These are phyloP conservation scores for Trichosporon coremiiforme DNA, from an alignment of 1,284 basidiomycete species.

Conservation along the genomic window DNA sequence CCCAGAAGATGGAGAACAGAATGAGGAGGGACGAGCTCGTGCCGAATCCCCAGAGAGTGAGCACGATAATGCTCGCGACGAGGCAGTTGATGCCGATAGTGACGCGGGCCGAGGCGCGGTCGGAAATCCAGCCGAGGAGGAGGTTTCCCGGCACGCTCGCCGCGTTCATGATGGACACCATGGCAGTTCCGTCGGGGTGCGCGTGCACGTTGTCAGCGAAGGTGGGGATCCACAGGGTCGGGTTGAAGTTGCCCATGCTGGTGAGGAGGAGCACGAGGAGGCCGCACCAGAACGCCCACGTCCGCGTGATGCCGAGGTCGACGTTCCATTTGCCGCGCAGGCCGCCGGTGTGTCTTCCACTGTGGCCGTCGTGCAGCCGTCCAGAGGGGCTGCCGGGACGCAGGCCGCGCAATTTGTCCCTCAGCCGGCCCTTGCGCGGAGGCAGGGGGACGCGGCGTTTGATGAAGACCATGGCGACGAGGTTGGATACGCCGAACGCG, in stretches of 20 bases:
- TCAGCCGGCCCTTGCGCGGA: conserved; percentile 7
- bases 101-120: conserved; percentile 40
- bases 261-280: conserved; percentile 45
- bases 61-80: conserved; percentile 43
- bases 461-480: conserved; percentile 46
- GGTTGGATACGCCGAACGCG: conserved; percentile 42
- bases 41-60: conserved; percentile 56
- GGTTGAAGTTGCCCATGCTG: conserved; percentile 54
- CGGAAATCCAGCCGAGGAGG: conserved; percentile 49
- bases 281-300: conserved; percentile 42
- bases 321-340: conserved; percentile 13
- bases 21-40: conserved; percentile 39
- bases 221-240: conserved; percentile 52
- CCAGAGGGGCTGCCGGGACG: not conserved
- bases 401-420: not conserved
- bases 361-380: conserved; percentile 14
- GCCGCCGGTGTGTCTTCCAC: conserved; percentile 4
- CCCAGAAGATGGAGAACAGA: conserved; percentile 42
- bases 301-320: conserved; percentile 38
- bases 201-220: conserved; percentile 48
- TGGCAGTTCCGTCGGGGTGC: conserved; percentile 45
- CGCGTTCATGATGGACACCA: conserved; percentile 48
- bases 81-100: conserved; percentile 46
- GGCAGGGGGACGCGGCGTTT: conserved; percentile 47
- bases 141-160: conserved; percentile 51